A percentile compares a stretch with the other conserved stretches of the same genome.
phyloP scores from a whole-genome alignment of 345 rosid genomes.

The Noccaea bulbosa region DNA sequence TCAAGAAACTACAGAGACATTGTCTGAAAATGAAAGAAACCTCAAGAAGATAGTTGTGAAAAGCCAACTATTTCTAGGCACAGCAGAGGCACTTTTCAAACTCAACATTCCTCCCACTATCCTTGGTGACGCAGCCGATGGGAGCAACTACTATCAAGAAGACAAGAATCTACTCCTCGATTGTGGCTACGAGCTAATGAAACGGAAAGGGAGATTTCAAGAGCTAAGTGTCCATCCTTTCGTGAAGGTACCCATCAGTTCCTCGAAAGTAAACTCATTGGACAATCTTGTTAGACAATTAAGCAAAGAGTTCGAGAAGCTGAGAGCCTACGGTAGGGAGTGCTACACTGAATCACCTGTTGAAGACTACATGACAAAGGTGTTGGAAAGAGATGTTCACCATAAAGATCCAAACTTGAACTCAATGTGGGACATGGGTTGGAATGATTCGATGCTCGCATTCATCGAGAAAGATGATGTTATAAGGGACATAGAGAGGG shows the following conservation, averaged over 20 bases:
- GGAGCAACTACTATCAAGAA: slow-evolving; percentile 44
- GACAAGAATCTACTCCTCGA: slow-evolving; percentile 66
- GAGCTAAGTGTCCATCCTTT: slow-evolving; percentile 76
- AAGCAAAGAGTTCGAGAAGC: slow-evolving; percentile 56
- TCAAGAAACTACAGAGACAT: slow-evolving; percentile 45
- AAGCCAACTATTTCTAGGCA: slow-evolving; percentile 69
- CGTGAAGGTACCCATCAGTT: slow-evolving; percentile 46
- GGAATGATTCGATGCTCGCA: slow-evolving; percentile 55
- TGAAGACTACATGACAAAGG: slow-evolving; percentile 65
- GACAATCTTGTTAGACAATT: slow-evolving; percentile 70
- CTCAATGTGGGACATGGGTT: slow-evolving; percentile 91
- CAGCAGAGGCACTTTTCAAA: slow-evolving; percentile 80
- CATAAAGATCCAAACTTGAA: slow-evolving; percentile 61
- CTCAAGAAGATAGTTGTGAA: slow-evolving; percentile 67
- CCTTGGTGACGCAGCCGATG: slow-evolving; percentile 32
- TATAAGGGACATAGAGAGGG: slow-evolving; percentile 71
- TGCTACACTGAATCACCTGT: slow-evolving; percentile 45
- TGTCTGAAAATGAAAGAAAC: slow-evolving; percentile 61
- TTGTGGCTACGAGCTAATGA: slow-evolving; percentile 84
- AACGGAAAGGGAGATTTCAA: slow-evolving; percentile 71
- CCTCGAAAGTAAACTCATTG: slow-evolving; percentile 48
- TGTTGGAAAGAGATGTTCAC: slow-evolving; percentile 67
- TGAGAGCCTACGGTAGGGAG: slow-evolving; percentile 59
- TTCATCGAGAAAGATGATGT: slow-evolving; percentile 73
- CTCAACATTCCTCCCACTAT: slow-evolving; percentile 60